These are phyloP conservation scores for Apiotrichum laibachii DNA, from an alignment of 1,284 basidiomycete species.

Conservation along the genomic window DNA sequence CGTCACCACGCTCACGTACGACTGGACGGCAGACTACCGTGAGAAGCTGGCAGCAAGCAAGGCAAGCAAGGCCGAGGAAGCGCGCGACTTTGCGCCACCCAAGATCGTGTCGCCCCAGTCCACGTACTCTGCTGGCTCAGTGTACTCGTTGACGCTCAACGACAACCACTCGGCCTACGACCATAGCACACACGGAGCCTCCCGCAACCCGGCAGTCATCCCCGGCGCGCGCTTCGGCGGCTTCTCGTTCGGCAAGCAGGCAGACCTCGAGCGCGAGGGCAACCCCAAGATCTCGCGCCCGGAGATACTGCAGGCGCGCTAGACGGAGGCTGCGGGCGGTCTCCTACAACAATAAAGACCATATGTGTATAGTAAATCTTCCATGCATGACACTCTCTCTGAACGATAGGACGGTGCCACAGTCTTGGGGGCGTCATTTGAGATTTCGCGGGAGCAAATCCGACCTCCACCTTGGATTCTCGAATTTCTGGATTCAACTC, in stretches of 20 bases:
- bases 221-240: conserved; percentile 52
- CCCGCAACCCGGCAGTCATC: background rate
- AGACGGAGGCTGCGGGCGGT: background rate
- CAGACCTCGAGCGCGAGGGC: conserved; percentile 58
- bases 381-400: no score
- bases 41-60: background rate
- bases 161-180: background rate
- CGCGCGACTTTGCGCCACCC: no score
- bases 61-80: background rate
- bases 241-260: conserved; percentile 72
- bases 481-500: no score
- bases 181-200: background rate
- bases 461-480: no score
- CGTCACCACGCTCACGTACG: background rate
- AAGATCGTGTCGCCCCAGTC: background rate
- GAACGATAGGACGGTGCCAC: no score
- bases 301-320: background rate
- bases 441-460: no score
- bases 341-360: no score
- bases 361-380: no score
- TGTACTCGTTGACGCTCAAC: background rate
- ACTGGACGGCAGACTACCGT: conserved; percentile 1
- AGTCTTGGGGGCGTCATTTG: no score
- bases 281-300: conserved; percentile 1
- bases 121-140: background rate